These are phyloP conservation scores for Pyrenopolyporus hunteri DNA, from an alignment of 495 filamentous ascomycete species.

Conservation along the genomic window DNA sequence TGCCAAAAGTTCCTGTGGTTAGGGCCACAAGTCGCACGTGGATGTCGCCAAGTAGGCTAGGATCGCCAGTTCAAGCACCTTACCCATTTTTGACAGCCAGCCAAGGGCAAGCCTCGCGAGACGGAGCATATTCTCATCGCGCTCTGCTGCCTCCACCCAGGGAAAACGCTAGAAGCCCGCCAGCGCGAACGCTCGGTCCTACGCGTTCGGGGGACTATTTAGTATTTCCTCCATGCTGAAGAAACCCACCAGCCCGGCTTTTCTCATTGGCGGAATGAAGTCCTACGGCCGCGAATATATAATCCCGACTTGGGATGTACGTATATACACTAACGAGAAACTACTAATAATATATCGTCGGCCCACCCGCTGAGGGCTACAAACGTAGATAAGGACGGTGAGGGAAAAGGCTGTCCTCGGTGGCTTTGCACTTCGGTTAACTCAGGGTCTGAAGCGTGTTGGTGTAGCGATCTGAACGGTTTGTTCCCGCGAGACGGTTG, in stretches of 20 bases:
- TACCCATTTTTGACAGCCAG: conserved; percentile 8
- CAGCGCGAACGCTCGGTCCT: conserved; percentile 27
- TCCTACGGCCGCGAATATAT: conserved; percentile 18
- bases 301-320: conserved; percentile 7
- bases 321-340: conserved; percentile 3
- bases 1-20: no score
- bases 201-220: no score
- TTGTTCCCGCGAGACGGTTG: conserved; percentile 11
- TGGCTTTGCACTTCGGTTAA: background rate
- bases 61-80: conserved; percentile 19
- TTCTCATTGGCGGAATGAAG: conserved; percentile 32
- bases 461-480: conserved; percentile 2
- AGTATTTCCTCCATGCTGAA: conserved; percentile 12
- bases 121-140: conserved; percentile 12
- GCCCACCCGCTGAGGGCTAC: conserved; percentile 6
- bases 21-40: background rate
- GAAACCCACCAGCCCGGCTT: background rate
- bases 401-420: background rate
- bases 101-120: conserved; percentile 2
- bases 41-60: conserved; percentile 23
- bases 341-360: conserved; percentile 4
- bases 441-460: conserved; percentile 12
- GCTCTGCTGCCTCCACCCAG: conserved; percentile 22
- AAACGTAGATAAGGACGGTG: conserved; percentile 15
- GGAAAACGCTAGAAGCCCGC: conserved; percentile 17